phyloP scores from a whole-genome alignment of 345 rosid species.

The Draba incana region DNA sequence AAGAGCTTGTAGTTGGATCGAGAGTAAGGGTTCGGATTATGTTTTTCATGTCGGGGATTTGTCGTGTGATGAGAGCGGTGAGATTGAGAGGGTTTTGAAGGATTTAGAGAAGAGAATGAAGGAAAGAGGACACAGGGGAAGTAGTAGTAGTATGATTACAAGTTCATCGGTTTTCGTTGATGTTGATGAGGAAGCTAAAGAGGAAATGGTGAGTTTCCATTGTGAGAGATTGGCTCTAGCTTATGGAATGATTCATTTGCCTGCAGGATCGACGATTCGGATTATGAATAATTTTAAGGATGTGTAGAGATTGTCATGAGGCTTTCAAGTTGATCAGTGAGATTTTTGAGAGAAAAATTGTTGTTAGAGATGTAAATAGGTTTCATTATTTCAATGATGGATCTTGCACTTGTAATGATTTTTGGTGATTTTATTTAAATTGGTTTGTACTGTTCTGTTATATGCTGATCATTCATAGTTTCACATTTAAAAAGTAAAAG shows the following conservation, averaged over 20 bases:
- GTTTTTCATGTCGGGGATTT: constrained; percentile 65
- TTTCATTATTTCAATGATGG: constrained; percentile 70
- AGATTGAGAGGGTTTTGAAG: constrained; percentile 51
- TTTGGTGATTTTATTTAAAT: constrained; percentile 68
- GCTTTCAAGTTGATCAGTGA: constrained; percentile 70
- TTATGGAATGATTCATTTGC: constrained; percentile 55
- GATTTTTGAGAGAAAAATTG: constrained; percentile 58
- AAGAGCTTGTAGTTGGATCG: constrained; percentile 86
- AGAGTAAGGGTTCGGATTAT: constrained; percentile 51
- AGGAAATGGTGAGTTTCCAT: constrained; percentile 59
- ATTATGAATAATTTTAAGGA: constrained; percentile 75
- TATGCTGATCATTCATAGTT: no score
- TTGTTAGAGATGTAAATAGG: constrained; percentile 76
- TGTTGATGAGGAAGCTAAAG: constrained; percentile 68
- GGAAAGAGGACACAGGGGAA: constrained; percentile 56
- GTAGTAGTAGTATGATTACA: constrained; percentile 48
- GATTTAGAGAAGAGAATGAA: constrained; percentile 63
- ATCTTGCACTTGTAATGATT: constrained; percentile 63
- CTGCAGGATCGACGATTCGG: constrained; percentile 51
- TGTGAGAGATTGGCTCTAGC: constrained; percentile 78
- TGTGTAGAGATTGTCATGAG: constrained; percentile 73
- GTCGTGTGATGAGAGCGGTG: constrained; percentile 47
- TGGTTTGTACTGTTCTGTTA: no score
- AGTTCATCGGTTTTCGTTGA: constrained; percentile 59
- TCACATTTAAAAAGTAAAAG: no score